Evolutionary conservation across 2,329 filamentous ascomycete genomes (phyloP), one percentile per base, ranked within the genome.

Genomic region (Aspergillus tanneri): DNA sequence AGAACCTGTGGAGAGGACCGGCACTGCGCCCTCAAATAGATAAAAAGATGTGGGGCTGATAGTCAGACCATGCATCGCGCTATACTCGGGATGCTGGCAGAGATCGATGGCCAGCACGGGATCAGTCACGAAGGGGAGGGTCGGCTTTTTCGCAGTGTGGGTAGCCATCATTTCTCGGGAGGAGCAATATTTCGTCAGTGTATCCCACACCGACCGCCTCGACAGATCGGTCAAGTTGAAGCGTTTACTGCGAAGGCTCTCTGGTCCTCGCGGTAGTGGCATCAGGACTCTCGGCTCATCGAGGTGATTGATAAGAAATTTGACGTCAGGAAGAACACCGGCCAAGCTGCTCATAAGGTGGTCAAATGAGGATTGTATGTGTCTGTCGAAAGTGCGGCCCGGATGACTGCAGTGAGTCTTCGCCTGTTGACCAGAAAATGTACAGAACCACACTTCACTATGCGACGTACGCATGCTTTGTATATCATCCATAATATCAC

Each of bases 1-100:
- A 14, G 56, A 52, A 24, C 56, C 56, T 2, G 53, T 50, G 11
- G 57, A 57, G 27, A 65, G 56, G 12, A 64, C 51, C 0, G 61
- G 62, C 5, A 61, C 50, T 6, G 52, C 19, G 0, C 53, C 55
- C 37, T 60, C 47, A n/a, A 62, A 47, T 9, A 58, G 27, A 9
- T 39, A 44, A 16, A 63, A 49, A 5, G 49, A 48, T n/a, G 41
- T 48, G 2, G 51, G 51, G 27, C 51, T 51, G 7, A 50, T 28
- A 3, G 27, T 12, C 3, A 54, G 25, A 10, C 51, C 51, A 21
- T 54, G 48, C 38, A 45, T 43, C 7, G 32, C 18, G n/a, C 36
- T 36, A 21, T 54, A 49, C 18, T 51, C 51, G 3, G 51, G 27
- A 46, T 54, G 42, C 5, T 25, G 38, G 12, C 51, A 54, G 5